Conservation (phyloP, 1,284 basidiomycete genomes). For the Sanghuangporus baumii region DNA sequence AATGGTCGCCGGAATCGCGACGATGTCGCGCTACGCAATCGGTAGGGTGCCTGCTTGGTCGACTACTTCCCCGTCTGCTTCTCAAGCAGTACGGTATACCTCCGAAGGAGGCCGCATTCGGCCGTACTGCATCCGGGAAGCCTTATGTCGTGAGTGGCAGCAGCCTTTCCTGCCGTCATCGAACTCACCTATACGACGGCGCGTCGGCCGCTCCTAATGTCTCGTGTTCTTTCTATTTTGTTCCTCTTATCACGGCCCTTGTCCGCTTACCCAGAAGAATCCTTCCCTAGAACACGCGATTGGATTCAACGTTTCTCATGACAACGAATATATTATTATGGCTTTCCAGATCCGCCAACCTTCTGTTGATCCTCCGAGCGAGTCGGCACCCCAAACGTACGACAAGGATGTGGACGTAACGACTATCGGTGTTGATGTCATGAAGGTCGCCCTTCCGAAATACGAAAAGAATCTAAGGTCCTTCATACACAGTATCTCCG, state of each 20-base stretch:
- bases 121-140: slow-evolving; percentile 56
- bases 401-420: slow-evolving; percentile 10
- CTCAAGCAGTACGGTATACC: slow-evolving; percentile 50
- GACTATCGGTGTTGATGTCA: slow-evolving; percentile 67
- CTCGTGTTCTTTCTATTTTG: background rate
- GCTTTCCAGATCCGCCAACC: slow-evolving; percentile 45
- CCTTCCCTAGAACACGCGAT: slow-evolving; percentile 43
- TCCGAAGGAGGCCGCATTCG: slow-evolving; percentile 43
- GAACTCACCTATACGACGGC: background rate
- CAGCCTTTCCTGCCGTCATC: background rate
- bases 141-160: slow-evolving; percentile 59
- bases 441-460: slow-evolving; percentile 62
- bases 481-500: slow-evolving; percentile 59
- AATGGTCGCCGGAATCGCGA: slow-evolving; percentile 3
- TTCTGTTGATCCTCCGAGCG: background rate
- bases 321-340: slow-evolving; percentile 65
- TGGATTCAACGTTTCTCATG: slow-evolving; percentile 77
- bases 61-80: slow-evolving; percentile 58
- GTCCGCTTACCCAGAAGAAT: slow-evolving; percentile 32
- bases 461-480: slow-evolving; percentile 43
- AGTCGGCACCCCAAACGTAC: background rate
- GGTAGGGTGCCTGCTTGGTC: slow-evolving; percentile 67
- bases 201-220: slow-evolving; percentile 6
- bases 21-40: background rate
- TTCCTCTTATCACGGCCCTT: background rate